phyloP scores from a whole-genome alignment of 2,329 filamentous ascomycete genomes.

The Neonectria coccinea region DNA sequence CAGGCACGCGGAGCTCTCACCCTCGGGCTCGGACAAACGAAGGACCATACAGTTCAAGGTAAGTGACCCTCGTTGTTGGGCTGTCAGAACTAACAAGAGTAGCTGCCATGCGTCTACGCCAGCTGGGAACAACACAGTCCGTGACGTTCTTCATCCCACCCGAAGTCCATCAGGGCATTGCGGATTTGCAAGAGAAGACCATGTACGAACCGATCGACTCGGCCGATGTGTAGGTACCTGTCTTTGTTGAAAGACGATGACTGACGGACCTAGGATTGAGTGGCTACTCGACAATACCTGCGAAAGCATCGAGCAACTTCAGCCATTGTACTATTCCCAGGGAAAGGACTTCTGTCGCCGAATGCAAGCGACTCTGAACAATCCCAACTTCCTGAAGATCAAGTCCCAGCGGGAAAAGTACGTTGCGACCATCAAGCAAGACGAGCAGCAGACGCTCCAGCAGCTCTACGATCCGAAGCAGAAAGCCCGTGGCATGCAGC shows the following conservation, averaged over 20 bases:
- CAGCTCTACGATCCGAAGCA: slow-evolving; percentile 64
- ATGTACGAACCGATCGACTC: slow-evolving; percentile 41
- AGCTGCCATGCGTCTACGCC: slow-evolving; percentile 73
- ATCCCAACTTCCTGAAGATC: slow-evolving; percentile 58
- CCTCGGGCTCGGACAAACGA: slow-evolving; percentile 67
- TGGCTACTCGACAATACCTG: slow-evolving; percentile 76
- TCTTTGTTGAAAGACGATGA: not conserved
- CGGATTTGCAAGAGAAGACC: slow-evolving; percentile 54
- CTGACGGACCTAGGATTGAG: slow-evolving; percentile 36
- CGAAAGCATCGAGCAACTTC: slow-evolving; percentile 66
- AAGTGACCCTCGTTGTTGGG: slow-evolving; percentile 45
- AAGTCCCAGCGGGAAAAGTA: slow-evolving; percentile 49
- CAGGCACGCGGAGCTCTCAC: slow-evolving; percentile 64
- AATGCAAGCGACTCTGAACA: slow-evolving; percentile 59
- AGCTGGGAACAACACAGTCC: slow-evolving; percentile 66
- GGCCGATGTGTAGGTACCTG: slow-evolving; percentile 47
- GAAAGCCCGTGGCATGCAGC: slow-evolving; percentile 28
- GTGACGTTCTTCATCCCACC: slow-evolving; percentile 67
- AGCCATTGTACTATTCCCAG: slow-evolving; percentile 69
- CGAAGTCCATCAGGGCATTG: slow-evolving; percentile 72
- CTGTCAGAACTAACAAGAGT: slow-evolving; percentile 10
- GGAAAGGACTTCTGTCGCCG: slow-evolving; percentile 70
- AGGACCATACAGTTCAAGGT: slow-evolving; percentile 65
- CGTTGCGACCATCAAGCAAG: slow-evolving; percentile 54
- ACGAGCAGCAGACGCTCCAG: slow-evolving; percentile 68